A percentile compares a stretch with the other conserved stretches of the same genome.
Evolutionary conservation across 169 alveolate species (phyloP).

Genomic region (Besnoitia besnoiti): DNA sequence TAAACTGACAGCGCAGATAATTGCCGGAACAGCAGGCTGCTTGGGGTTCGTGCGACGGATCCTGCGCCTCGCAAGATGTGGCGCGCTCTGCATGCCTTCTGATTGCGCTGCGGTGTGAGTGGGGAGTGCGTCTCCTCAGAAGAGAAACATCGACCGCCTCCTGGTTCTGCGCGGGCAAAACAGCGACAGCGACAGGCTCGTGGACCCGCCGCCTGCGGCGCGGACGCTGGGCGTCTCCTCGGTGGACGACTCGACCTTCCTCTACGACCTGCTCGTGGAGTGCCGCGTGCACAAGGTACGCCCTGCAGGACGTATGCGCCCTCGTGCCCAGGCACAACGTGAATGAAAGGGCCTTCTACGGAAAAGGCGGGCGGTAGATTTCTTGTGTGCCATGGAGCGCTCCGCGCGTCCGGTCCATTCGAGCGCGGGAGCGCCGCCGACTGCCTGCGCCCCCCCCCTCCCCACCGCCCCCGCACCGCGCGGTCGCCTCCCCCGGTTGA

Average conservation of each 20-base stretch:
- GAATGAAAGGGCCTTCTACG: neutral
- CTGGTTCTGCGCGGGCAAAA: constrained; percentile 60
- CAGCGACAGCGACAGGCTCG: constrained; percentile 62
- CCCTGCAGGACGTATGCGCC: neutral
- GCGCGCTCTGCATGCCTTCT: too few relatives aligned
- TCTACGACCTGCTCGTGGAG: constrained; percentile 54
- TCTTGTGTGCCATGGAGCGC: too few relatives aligned
- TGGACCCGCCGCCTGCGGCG: constrained; percentile 44
- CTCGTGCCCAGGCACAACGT: neutral
- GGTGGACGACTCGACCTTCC: constrained; percentile 5
- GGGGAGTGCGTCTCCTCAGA: neutral
- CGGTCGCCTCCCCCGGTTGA: neutral
- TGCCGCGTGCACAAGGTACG: constrained; percentile 60
- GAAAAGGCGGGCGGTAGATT: too few relatives aligned
- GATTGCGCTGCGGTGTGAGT: too few relatives aligned
- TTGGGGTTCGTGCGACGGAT: too few relatives aligned
- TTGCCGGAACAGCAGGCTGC: too few relatives aligned
- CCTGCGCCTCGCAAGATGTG: too few relatives aligned
- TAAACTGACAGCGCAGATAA: too few relatives aligned
- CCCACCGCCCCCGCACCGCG: too few relatives aligned
- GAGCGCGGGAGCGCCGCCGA: too few relatives aligned
- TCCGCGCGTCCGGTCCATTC: too few relatives aligned
- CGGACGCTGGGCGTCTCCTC: constrained; percentile 1
- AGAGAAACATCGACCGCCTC: constrained; percentile 36
- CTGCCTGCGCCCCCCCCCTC: too few relatives aligned